Conservation (phyloP, 2,329 filamentous ascomycete genomes). For the Colletotrichum phormii region DNA sequence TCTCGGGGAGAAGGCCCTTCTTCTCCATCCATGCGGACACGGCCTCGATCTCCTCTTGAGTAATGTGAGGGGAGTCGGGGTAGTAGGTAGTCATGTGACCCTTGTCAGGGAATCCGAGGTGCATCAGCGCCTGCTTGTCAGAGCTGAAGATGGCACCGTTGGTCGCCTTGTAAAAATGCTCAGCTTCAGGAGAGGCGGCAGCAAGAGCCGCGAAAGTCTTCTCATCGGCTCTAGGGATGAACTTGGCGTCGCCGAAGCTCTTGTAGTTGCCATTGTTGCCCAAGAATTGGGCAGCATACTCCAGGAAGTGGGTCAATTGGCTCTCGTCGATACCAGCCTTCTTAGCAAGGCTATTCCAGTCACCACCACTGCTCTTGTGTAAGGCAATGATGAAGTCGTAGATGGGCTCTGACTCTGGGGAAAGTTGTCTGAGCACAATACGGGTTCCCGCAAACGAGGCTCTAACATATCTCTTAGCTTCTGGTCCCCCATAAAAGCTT, state of each 20-base stretch:
- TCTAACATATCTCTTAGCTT: conserved; percentile 53
- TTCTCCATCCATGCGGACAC: conserved; percentile 80
- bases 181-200: conserved; percentile 68
- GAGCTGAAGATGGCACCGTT: conserved; percentile 79
- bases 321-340: conserved; percentile 73
- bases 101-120: conserved; percentile 79
- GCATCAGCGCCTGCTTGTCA: conserved; percentile 73
- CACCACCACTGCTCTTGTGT: conserved; percentile 73
- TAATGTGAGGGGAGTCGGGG: conserved; percentile 79
- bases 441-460: conserved; percentile 82
- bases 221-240: conserved; percentile 77
- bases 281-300: conserved; percentile 83
- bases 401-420: conserved; percentile 83
- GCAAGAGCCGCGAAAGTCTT: conserved; percentile 74
- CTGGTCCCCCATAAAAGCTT: conserved; percentile 18
- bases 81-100: conserved; percentile 88
- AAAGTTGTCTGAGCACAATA: conserved; percentile 84
- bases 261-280: conserved; percentile 89
- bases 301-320: conserved; percentile 75
- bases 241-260: conserved; percentile 87
- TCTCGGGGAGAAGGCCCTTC: conserved; percentile 79
- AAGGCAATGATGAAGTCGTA: conserved; percentile 84
- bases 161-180: conserved; percentile 74
- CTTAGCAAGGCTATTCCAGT: conserved; percentile 76
- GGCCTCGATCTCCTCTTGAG: conserved; percentile 78